A percentile compares a stretch with the other conserved stretches of the same genome.
These are phyloP conservation scores for Chlorociboria aeruginascens DNA, from an alignment of 495 filamentous ascomycete species.

Conservation along the genomic window DNA sequence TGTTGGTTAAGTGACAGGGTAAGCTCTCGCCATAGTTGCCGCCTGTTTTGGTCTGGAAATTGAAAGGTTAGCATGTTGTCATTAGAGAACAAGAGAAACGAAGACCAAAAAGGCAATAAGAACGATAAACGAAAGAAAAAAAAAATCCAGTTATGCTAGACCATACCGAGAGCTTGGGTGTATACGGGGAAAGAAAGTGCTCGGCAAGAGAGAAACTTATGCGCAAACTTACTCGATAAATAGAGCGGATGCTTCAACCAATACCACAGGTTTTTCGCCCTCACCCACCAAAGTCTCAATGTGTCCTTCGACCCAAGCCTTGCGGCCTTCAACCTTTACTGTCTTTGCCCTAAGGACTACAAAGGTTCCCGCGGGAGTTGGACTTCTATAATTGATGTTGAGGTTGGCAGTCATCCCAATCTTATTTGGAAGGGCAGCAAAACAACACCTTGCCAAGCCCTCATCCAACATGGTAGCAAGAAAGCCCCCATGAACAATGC, in stretches of 20 bases:
- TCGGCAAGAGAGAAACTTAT: too few relatives aligned
- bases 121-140: too few relatives aligned
- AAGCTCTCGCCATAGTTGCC: too few relatives aligned
- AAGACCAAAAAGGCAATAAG: too few relatives aligned
- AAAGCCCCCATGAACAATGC: conserved; percentile 84
- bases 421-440: conserved; percentile 77
- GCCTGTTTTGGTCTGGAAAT: too few relatives aligned
- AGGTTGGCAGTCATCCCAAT: conserved; percentile 85
- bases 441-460: conserved; percentile 81
- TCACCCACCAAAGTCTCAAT: conserved; percentile 67
- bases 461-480: conserved; percentile 90
- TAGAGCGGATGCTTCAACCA: conserved; percentile 71
- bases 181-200: not conserved
- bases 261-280: conserved; percentile 47
- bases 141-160: not conserved
- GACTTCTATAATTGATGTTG: conserved; percentile 78
- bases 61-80: too few relatives aligned
- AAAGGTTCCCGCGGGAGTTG: conserved; percentile 64
- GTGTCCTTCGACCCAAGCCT: conserved; percentile 89
- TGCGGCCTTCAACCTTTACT: conserved; percentile 80
- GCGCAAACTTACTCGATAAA: conserved; percentile 51
- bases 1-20: too few relatives aligned
- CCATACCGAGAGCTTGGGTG: not conserved
- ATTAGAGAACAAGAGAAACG: too few relatives aligned
- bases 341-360: conserved; percentile 72